Evolutionary conservation across 2,329 filamentous ascomycete species (phyloP).

Genomic region (Rhinocladiella mackenziei): DNA sequence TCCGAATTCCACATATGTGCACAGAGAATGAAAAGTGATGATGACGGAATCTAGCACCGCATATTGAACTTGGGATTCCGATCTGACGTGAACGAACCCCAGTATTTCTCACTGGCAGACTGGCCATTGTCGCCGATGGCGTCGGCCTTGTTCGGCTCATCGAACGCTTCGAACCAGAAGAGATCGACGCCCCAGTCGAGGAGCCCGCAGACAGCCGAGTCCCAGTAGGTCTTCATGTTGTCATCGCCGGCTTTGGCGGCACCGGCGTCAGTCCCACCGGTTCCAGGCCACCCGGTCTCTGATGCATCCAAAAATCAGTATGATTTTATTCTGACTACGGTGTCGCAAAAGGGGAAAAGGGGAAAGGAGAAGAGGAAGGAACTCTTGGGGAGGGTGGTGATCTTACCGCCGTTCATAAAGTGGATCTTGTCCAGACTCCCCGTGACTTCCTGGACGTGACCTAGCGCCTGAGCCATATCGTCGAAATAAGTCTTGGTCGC

Average conservation of each 20-base stretch:
- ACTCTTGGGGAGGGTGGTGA: background rate
- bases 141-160: slow-evolving; percentile 65
- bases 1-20: background rate
- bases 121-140: slow-evolving; percentile 61
- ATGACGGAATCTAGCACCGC: slow-evolving; percentile 24
- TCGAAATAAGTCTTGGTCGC: slow-evolving; percentile 62
- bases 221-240: slow-evolving; percentile 59
- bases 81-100: slow-evolving; percentile 63
- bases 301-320: background rate
- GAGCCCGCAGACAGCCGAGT: slow-evolving; percentile 60
- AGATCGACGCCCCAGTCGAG: slow-evolving; percentile 63
- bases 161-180: slow-evolving; percentile 71
- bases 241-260: slow-evolving; percentile 56
- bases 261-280: slow-evolving; percentile 59
- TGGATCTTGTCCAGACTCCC: slow-evolving; percentile 54
- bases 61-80: slow-evolving; percentile 41
- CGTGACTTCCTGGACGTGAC: slow-evolving; percentile 58
- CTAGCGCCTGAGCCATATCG: slow-evolving; percentile 61
- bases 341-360: no score
- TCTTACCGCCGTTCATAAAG: slow-evolving; percentile 66
- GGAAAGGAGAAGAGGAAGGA: no score
- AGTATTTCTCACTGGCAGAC: slow-evolving; percentile 61
- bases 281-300: slow-evolving; percentile 29
- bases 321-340: no score
- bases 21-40: no score